Conservation (phyloP, 2,329 filamentous ascomycete genomes). For the Penicillium digitatum region DNA sequence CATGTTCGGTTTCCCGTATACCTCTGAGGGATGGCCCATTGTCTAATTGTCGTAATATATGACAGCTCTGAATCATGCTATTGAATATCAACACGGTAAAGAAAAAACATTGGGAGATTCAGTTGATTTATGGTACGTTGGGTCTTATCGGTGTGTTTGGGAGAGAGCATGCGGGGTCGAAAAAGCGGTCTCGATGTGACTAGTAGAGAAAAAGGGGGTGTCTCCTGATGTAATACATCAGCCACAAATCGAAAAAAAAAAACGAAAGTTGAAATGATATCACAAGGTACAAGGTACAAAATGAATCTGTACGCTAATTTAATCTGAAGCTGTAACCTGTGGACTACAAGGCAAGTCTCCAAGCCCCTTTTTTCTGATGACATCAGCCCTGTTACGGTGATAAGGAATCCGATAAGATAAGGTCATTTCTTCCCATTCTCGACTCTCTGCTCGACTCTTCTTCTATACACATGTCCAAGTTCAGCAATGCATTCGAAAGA, state of each 20-base stretch:
- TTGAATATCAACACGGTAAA: background rate
- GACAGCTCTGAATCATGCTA: background rate
- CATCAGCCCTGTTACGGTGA: background rate
- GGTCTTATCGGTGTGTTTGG: background rate
- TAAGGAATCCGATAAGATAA: slow-evolving; percentile 3
- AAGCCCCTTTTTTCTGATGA: background rate
- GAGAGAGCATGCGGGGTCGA: slow-evolving; percentile 3
- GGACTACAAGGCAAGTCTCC: no score
- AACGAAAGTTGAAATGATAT: no score
- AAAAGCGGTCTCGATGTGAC: slow-evolving; percentile 5
- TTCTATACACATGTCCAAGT: background rate
- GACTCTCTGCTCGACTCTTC: background rate
- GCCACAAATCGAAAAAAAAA: background rate
- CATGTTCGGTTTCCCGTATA: background rate
- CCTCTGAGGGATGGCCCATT: slow-evolving; percentile 1
- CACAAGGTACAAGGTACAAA: background rate
- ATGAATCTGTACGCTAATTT: no score
- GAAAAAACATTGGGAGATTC: background rate
- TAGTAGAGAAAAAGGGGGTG: background rate
- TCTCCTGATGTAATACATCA: background rate
- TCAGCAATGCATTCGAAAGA: slow-evolving; percentile 10
- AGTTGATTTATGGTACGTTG: background rate
- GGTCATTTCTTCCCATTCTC: background rate
- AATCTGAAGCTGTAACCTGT: no score
- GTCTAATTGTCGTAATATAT: background rate